These are phyloP conservation scores for Tetracladium setigerum DNA, from an alignment of 495 filamentous ascomycete genomes.

Conservation along the genomic window DNA sequence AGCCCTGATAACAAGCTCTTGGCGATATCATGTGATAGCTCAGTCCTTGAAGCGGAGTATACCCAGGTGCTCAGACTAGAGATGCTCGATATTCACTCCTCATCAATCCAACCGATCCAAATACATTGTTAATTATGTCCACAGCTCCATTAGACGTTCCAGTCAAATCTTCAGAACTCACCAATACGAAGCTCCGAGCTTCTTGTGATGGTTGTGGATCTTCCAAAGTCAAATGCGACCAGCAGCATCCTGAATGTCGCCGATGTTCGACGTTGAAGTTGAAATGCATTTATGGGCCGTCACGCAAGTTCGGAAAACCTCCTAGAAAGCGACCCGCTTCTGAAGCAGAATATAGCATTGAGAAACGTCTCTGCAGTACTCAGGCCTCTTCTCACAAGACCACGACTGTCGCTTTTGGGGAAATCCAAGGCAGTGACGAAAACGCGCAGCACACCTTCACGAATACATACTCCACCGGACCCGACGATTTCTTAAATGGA, in stretches of 20 bases:
- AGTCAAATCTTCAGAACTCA: too few relatives aligned
- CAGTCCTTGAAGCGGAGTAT: too few relatives aligned
- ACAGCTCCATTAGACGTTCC: too few relatives aligned
- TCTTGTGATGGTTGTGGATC: slow-evolving; percentile 32
- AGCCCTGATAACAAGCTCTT: too few relatives aligned
- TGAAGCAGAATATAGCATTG: neutral
- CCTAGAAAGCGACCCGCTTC: slow-evolving; percentile 8
- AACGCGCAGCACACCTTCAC: slow-evolving; percentile 2
- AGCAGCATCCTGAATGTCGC: slow-evolving; percentile 28
- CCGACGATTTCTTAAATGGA: slow-evolving; percentile 3
- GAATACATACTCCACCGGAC: neutral
- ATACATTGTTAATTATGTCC: too few relatives aligned
- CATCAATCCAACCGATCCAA: too few relatives aligned
- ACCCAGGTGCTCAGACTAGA: too few relatives aligned
- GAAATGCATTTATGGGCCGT: slow-evolving; percentile 33
- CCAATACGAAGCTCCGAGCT: slow-evolving; percentile 24
- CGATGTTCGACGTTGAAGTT: slow-evolving; percentile 28
- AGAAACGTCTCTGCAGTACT: slow-evolving; percentile 1
- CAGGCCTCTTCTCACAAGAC: neutral
- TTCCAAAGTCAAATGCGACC: slow-evolving; percentile 34
- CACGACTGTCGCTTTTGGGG: slow-evolving; percentile 1
- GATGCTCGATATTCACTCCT: too few relatives aligned
- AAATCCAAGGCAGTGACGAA: slow-evolving; percentile 3
- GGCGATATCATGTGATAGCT: too few relatives aligned
- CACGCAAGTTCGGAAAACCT: slow-evolving; percentile 23